A percentile compares a stretch with the other conserved stretches of the same genome.
phyloP scores from a whole-genome alignment of 2,329 filamentous ascomycete species.

The Lojkania enalia region DNA sequence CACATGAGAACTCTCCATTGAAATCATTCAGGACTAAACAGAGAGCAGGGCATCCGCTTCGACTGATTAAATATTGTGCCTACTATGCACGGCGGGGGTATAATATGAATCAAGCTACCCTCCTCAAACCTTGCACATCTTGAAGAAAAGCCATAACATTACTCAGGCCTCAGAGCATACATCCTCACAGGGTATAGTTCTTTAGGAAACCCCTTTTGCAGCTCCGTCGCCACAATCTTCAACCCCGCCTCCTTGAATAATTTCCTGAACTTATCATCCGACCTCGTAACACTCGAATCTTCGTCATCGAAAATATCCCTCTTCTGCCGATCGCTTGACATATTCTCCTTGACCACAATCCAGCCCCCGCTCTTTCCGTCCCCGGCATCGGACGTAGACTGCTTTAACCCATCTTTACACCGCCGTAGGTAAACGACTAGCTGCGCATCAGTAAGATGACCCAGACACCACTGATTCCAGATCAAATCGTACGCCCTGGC shows the following conservation, averaged over 20 bases:
- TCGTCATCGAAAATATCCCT: constrained; percentile 73
- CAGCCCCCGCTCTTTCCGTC: constrained; percentile 49
- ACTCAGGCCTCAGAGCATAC: constrained; percentile 71
- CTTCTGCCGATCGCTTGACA: constrained; percentile 57
- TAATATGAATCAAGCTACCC: too few species aligned
- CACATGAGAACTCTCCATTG: too few species aligned
- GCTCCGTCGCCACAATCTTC: constrained; percentile 51
- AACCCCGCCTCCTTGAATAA: constrained; percentile 73
- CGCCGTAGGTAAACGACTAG: constrained; percentile 67
- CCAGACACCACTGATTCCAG: constrained; percentile 90
- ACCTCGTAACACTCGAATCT: constrained; percentile 78
- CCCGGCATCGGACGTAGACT: constrained; percentile 12
- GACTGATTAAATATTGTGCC: not conserved
- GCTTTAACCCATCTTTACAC: constrained; percentile 57
- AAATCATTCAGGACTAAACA: not conserved
- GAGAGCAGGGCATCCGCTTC: not conserved
- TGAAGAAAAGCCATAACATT: too few species aligned
- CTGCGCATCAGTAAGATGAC: constrained; percentile 76
- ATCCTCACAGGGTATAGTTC: constrained; percentile 73
- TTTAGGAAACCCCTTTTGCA: constrained; percentile 65
- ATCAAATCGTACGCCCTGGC: constrained; percentile 70
- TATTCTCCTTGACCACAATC: constrained; percentile 82
- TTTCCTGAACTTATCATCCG: constrained; percentile 69
- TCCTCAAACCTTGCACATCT: too few species aligned
- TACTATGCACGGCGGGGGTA: too few species aligned